Evolutionary conservation across 2,329 filamentous ascomycete species (phyloP).

Genomic region (Tolypocladium album): DNA sequence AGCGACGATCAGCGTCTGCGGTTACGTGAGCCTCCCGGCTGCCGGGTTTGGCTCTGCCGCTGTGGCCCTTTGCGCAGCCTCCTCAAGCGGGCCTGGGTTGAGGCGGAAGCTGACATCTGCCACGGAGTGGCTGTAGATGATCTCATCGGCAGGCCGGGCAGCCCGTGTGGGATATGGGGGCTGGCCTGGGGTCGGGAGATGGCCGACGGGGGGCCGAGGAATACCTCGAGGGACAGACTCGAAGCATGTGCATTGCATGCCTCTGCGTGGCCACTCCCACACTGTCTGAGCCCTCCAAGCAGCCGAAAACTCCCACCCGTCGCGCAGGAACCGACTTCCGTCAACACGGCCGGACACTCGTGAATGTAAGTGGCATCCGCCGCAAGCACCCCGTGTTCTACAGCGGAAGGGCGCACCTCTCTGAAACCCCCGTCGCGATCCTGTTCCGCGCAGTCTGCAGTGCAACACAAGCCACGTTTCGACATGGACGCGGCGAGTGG

Average conservation of each 20-base stretch:
- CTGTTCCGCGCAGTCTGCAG: conserved; percentile 1
- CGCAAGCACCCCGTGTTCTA: not conserved
- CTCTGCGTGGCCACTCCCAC: not conserved
- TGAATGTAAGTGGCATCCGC: not conserved
- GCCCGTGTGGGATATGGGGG: not conserved
- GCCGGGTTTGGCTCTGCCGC: not conserved
- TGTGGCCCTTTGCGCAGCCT: not conserved
- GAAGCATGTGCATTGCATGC: not conserved
- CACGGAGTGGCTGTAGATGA: not conserved
- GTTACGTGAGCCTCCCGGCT: not conserved
- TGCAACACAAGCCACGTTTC: conserved; percentile 8
- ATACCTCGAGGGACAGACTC: not conserved
- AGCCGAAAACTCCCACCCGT: not conserved
- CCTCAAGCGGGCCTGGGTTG: not conserved
- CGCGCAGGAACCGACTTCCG: not conserved
- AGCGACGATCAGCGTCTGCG: not conserved
- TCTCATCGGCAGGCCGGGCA: not conserved
- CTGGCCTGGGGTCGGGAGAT: not conserved
- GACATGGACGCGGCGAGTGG: not conserved
- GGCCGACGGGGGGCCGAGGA: not conserved
- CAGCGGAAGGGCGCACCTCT: too few relatives aligned
- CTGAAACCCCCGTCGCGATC: not conserved
- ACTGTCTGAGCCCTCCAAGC: not conserved
- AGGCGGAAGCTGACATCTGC: not conserved
- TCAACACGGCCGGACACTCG: not conserved